Conservation (phyloP, 768 basidiomycete species). For the Lactarius hengduanensis region DNA sequence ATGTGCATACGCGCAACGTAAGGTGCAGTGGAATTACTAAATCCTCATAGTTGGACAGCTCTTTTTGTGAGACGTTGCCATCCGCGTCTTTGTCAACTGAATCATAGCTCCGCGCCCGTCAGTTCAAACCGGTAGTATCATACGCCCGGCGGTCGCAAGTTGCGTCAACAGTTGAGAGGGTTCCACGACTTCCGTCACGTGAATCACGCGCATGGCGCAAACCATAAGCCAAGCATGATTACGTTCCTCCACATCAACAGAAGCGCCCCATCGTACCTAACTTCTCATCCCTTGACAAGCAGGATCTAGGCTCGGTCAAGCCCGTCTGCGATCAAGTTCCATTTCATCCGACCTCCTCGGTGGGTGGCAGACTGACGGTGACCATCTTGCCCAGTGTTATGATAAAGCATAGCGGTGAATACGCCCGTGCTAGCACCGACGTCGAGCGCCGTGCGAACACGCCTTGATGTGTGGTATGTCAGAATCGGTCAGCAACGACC, state of each 20-base stretch:
- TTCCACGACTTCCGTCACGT: conserved; percentile 67
- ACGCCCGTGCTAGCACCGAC: conserved; percentile 89
- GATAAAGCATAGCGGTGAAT: conserved; percentile 72
- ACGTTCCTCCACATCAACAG: not conserved
- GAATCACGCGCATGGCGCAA: conserved; percentile 51
- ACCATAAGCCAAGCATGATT: conserved; percentile 11
- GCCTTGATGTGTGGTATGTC: conserved; percentile 56
- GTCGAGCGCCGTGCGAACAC: conserved; percentile 74
- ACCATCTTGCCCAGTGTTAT: conserved; percentile 50
- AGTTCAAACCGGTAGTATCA: conserved; percentile 87
- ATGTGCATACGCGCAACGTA: not conserved
- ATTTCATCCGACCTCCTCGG: conserved; percentile 60
- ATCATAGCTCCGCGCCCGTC: conserved; percentile 52
- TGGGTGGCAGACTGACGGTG: conserved; percentile 88
- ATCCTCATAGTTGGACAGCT: conserved; percentile 51
- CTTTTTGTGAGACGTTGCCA: conserved; percentile 60
- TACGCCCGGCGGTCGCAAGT: conserved; percentile 66
- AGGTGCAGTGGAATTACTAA: not conserved
- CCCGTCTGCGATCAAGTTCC: conserved; percentile 68
- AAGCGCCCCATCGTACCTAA: conserved; percentile 44
- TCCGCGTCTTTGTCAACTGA: conserved; percentile 74
- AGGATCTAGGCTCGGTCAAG: conserved; percentile 53
- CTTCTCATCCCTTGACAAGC: conserved; percentile 75
- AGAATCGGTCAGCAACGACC: not conserved
- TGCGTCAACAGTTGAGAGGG: conserved; percentile 61